Conservation (phyloP, 306 rosid genomes). For the Crataegus laevigata region DNA sequence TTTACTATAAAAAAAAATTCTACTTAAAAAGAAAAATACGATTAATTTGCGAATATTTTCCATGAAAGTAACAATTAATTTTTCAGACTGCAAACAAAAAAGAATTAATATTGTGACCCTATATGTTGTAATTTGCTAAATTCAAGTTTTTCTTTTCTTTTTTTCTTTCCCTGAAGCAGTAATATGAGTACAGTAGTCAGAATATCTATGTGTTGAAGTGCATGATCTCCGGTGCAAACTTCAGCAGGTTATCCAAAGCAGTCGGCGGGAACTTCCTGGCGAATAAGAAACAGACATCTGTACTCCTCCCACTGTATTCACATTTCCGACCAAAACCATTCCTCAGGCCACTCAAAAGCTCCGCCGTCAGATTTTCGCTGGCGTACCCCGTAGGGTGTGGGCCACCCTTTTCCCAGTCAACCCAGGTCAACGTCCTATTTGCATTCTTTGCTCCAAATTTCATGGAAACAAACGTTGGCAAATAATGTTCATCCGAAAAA, state of each 20-base stretch:
- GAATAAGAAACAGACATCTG: constrained; percentile 18
- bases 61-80: neutral
- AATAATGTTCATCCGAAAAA: constrained; percentile 26
- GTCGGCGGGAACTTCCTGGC: constrained; percentile 21
- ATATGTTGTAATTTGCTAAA: neutral
- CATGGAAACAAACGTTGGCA: constrained; percentile 22
- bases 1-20: too few relatives aligned
- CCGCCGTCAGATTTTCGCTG: neutral
- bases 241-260: constrained; percentile 8
- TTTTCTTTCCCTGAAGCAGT: neutral
- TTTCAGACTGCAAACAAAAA: neutral
- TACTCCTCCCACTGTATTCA: neutral
- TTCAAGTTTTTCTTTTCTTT: neutral
- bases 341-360: constrained; percentile 9
- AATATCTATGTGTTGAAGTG: neutral
- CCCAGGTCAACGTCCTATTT: constrained; percentile 25
- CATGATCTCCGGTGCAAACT: neutral
- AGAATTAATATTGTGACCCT: neutral
- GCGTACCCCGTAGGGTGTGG: constrained; percentile 14
- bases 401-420: constrained; percentile 28
- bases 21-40: too few relatives aligned
- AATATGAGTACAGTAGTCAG: neutral
- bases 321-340: neutral
- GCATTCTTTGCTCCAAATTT: neutral
- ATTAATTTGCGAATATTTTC: neutral